Evolutionary conservation across 257 asterid genomes (phyloP), one percentile per base, ranked within the genome.

Genomic region (Ajuga chamaepitys): DNA sequence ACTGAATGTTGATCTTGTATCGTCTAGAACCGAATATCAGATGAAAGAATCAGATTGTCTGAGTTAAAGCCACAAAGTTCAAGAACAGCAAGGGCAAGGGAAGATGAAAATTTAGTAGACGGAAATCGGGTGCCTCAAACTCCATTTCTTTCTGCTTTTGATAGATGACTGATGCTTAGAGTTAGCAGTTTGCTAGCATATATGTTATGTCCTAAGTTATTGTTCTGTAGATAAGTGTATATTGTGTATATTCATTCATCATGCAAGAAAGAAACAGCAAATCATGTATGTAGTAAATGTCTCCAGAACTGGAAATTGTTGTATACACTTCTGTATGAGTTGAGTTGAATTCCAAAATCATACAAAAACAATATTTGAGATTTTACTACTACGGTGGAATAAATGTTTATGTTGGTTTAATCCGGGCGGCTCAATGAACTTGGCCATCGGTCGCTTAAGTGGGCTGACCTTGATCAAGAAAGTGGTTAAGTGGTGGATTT

Each of bases 1-100:
- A 65, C 57, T 67, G 50, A 64, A 14, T 37, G 8, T 3, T 26
- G 2, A 34, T 63, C 52, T 59, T 38, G 61, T 53, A 9, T 70
- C 77, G 54, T 70, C 34, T 80, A 90, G 99, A 82, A 79, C 56
- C 88, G 88, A 78, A 81, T 86, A 80, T 72, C 76, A 16, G 84
- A 81, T 0, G 95, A 93, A 77, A 81, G 95, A 74, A 70, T 62
- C 53, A 78, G 87, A 61, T 66, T 88, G 84, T 80, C 86, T 6
- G 96, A 87, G 76, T 66, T 84, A 46, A 75, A 77, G 79, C 90
- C 91, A 73, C 92, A 82, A 77, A 67, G 82, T 16, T 66, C 89
- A 38, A 70, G 85, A 32, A 34, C 70, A 62, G 44, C 62, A 37
- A 38, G 63, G 53, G 60, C 88, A 63, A 77, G 83, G 62, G 51